Conservation (phyloP, 495 filamentous ascomycete genomes). For the Clohesyomyces aquaticus region DNA sequence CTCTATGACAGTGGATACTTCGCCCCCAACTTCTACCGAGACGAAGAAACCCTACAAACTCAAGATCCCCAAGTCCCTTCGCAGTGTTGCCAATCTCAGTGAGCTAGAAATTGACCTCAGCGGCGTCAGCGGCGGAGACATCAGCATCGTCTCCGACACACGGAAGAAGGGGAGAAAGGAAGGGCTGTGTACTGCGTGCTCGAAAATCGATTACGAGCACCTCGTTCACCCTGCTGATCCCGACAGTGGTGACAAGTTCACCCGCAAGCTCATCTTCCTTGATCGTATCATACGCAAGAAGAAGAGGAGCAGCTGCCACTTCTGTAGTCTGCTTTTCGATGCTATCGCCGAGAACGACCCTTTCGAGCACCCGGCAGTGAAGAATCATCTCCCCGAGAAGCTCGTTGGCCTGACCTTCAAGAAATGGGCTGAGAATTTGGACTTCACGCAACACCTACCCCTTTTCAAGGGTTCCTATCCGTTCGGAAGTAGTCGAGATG, state of each 20-base stretch:
- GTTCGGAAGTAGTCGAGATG: neutral
- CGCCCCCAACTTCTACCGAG: neutral
- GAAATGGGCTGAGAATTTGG: slow-evolving; percentile 4
- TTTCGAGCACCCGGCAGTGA: neutral
- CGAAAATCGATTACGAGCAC: slow-evolving; percentile 2
- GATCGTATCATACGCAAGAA: slow-evolving; percentile 3
- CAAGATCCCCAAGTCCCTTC: neutral
- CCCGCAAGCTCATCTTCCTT: slow-evolving; percentile 5
- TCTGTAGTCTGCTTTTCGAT: slow-evolving; percentile 2
- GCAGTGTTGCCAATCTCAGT: slow-evolving; percentile 7
- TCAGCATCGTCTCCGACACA: neutral
- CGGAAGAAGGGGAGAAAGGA: neutral
- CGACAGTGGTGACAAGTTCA: neutral
- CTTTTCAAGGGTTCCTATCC: neutral
- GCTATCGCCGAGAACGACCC: slow-evolving; percentile 5
- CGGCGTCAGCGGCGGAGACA: neutral
- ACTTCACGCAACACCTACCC: neutral
- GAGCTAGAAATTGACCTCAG: slow-evolving; percentile 1
- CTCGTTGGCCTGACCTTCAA: slow-evolving; percentile 2
- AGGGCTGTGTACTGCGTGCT: neutral
- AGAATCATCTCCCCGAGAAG: neutral
- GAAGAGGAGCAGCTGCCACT: neutral
- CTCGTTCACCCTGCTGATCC: neutral
- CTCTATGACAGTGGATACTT: no score
- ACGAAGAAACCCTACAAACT: neutral